Base-by-base conservation (phyloP, 345 rosid genomes). In the Arabidopsis suecica region DNA sequence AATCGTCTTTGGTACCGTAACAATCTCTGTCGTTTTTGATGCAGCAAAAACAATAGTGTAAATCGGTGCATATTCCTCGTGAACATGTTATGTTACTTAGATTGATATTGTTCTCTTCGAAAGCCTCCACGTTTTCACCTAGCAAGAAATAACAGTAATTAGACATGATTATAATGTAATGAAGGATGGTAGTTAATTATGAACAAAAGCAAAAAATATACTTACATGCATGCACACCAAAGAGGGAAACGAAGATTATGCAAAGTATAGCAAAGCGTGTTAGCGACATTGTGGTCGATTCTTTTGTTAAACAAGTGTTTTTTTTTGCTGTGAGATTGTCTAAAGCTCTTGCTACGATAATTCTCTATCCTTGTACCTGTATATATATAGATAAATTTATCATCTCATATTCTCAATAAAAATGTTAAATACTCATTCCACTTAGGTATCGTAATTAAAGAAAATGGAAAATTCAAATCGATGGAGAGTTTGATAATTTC, bases 191-290 rank as follows among this genome's bases (percentile, higher is more conserved):
- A 12, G 13, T 51, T 1, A 51, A 23, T 23, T 23, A 23, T 22
- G n/a, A 23, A 11, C 32, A 22, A 10, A 50, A 22, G 0, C 3
- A 23, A 51, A 50, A 50, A 25, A 23, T 51, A 53, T 25, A 25
- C 58, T 23, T 53, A 53, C 58, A 25, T 53, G 25, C 34, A 53
- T 53, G 58, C 34, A 11, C 34, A 53, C 34, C 16, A 53, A 25
- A 53, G 58, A 53, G 58, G 0, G 58, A 54, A 54, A 12, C 32
- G n/a, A 54, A 28, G 12, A 54, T 28, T 25, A 54, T 54, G 36
- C 58, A 54, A 54, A 54, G 9, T 54, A 54, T 54, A 54, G 58
- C 58, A 54, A 54, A 53, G 8, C 16, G 58, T 25, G 58, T 25
- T 12, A 53, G 6, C 58, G 34, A 53, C 58, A 25, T 53, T 22